Evolutionary conservation across 1,284 basidiomycete species (phyloP).

Genomic region (Anthracocystis setariae): DNA sequence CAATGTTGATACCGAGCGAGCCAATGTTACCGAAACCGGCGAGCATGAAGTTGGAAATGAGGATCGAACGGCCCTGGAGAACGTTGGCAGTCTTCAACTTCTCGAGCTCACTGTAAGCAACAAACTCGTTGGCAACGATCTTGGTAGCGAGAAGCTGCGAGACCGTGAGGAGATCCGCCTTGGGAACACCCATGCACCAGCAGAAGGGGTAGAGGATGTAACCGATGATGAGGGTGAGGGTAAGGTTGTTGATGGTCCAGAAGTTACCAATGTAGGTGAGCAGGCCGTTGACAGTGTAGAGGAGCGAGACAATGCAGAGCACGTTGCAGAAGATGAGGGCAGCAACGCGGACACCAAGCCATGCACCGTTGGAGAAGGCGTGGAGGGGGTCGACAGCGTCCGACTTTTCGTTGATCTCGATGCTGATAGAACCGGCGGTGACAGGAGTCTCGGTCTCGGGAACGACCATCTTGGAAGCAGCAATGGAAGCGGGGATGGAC

Average conservation of each 20-base stretch:
- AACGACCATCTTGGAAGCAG: slow-evolving; percentile 84
- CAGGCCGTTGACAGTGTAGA: slow-evolving; percentile 83
- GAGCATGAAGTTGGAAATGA: slow-evolving; percentile 81
- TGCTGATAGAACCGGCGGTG: slow-evolving; percentile 80
- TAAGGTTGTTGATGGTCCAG: slow-evolving; percentile 81
- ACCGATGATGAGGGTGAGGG: slow-evolving; percentile 83
- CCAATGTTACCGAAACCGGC: slow-evolving; percentile 85
- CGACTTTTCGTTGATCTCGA: slow-evolving; percentile 76
- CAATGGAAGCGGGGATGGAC: slow-evolving; percentile 91
- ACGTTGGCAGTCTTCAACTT: slow-evolving; percentile 69
- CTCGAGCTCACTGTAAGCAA: slow-evolving; percentile 74
- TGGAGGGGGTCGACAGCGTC: slow-evolving; percentile 77
- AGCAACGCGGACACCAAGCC: slow-evolving; percentile 85
- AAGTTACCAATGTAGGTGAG: slow-evolving; percentile 88
- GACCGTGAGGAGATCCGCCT: slow-evolving; percentile 67
- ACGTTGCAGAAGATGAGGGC: slow-evolving; percentile 86
- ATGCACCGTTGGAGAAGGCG: slow-evolving; percentile 85
- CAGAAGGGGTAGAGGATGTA: slow-evolving; percentile 86
- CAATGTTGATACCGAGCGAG: slow-evolving; percentile 88
- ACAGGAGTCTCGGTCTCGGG: slow-evolving; percentile 86
- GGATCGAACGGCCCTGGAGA: slow-evolving; percentile 77
- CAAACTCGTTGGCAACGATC: slow-evolving; percentile 82
- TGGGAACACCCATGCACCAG: slow-evolving; percentile 71
- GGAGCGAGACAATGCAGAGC: slow-evolving; percentile 77
- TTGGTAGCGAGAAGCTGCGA: slow-evolving; percentile 81